Base-by-base conservation (phyloP, 1,139 yeast species). In the Saccharomyces hybrid region DNA sequence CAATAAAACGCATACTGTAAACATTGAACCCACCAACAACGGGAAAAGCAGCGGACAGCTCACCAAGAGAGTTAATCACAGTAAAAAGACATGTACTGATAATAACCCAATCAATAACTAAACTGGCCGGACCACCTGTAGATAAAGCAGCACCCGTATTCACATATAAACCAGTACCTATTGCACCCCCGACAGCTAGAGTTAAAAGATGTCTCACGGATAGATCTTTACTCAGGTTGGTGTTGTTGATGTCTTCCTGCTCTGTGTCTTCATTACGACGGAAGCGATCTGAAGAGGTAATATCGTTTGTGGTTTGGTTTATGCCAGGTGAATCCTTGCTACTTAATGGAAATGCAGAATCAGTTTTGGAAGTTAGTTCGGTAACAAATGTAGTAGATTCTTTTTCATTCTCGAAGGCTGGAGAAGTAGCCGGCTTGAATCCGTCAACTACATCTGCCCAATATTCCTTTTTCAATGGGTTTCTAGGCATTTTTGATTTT, bases 161-260 rank as follows among this genome's bases (percentile, higher is more conserved):
- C 47, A 84, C 81, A 63, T 75, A 78, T 72, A 82, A 61, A 79
- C 78, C 77, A 4, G 77, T 86, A 71, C 96, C 96, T 59, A 88
- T 86, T 53, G 89, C 79, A 59, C 95, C 95, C 66, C 96, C 96
- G 63, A 88, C 83, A 50, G 95, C 95, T 68, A 88, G 84, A 88
- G 88, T 86, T 66, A 85, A 86, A 62, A 88, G 78, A 56, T 73
- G 77, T 73, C 75, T 87, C 82, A 73, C 75, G 61, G 83, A 83
- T 55, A 87, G 76, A 47, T 80, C 76, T 67, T 88, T 77, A 51
- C 82, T 61, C 53, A 62, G 13, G 9, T 55, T 55, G 11, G 55
- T 52, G 26, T 57, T 53, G 16, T 46, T 47, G 16, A 60, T 52
- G 32, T 53, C 56, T 38, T 57, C 60, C 3, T 54, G 47, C 42